Conservation (phyloP, 345 rosid genomes). For the Acer campestre region DNA sequence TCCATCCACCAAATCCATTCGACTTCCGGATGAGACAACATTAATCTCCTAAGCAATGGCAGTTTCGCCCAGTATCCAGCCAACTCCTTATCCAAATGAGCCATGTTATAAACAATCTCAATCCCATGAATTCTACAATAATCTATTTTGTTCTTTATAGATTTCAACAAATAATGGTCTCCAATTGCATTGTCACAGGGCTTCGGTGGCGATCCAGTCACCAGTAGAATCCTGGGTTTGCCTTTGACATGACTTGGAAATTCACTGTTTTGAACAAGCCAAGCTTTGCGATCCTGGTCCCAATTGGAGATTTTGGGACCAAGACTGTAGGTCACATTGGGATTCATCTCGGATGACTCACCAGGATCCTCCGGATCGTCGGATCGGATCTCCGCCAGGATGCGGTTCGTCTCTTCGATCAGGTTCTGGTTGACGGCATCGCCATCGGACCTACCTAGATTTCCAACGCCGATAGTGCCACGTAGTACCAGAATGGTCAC, state of each 20-base stretch:
- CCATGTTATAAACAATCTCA: slow-evolving; percentile 96
- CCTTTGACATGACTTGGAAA: slow-evolving; percentile 69
- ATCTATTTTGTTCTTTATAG: slow-evolving; percentile 89
- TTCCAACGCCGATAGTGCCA: slow-evolving; percentile 90
- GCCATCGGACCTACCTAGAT: slow-evolving; percentile 67
- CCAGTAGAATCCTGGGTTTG: slow-evolving; percentile 69
- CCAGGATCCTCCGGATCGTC: slow-evolving; percentile 61
- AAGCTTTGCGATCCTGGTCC: slow-evolving; percentile 65
- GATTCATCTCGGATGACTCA: slow-evolving; percentile 51
- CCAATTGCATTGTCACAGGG: slow-evolving; percentile 95
- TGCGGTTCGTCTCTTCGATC: slow-evolving; percentile 80
- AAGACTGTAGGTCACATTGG: slow-evolving; percentile 65
- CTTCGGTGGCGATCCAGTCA: slow-evolving; percentile 88
- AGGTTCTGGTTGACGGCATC: slow-evolving; percentile 79
- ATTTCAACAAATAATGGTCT: slow-evolving; percentile 84
- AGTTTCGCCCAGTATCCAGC: slow-evolving; percentile 97
- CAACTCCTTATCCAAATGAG: slow-evolving; percentile 87
- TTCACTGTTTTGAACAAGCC: slow-evolving; percentile 67
- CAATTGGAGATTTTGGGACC: slow-evolving; percentile 74
- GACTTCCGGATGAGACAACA: slow-evolving; percentile 89
- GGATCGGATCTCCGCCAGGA: slow-evolving; percentile 88
- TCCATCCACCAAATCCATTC: slow-evolving; percentile 99
- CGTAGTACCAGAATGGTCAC: slow-evolving; percentile 93
- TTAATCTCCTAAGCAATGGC: slow-evolving; percentile 82
- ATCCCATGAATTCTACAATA: slow-evolving; percentile 97